Base-by-base conservation (phyloP, 1,284 basidiomycete species). In the Leccinum fallax region DNA sequence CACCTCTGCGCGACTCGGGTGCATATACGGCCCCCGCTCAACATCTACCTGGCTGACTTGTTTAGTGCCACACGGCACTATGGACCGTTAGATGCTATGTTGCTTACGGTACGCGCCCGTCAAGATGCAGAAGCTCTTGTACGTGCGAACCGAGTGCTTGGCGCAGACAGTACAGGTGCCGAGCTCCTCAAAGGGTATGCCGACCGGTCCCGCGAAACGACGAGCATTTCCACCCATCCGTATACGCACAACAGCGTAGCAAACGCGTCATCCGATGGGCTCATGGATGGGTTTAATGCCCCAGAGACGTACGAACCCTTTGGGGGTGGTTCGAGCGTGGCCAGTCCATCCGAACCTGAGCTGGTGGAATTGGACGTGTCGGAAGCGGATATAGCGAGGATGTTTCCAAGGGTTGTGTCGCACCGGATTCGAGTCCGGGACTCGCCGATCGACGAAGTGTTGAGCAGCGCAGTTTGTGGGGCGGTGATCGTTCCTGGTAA, bases 61-160 rank as follows among this genome's bases (percentile, higher is more conserved):
- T 86, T 93, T 65, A 82, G 87, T 34, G 89, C 91, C 3, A 81
- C 86, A 24, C 83, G 90, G 5, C 88, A 92, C 67, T 85, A 90
- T 69, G 83, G 85, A 1, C 80, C 84, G 58, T 76, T 93, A 15
- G 91, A 93, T 64, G 87, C 82, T 4, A 85, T 83, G 61, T 77
- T 91, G 58, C 78, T 93, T 49, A 89, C 86, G 1, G 80, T 80
- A 21, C 81, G 80, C 32, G 82, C 86, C 0, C 80, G 82, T 62
- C 77, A 78, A 59, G 89, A 92, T 63, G 85, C 85, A 10, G 81
- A 85, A 62, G 83, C 80, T 24, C 79, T 93, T 32, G 79, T 83
- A 10, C 81, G 86, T 16, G 90, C 90, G 3, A 81, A 80, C 59
- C 80, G 89, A 19, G 82, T 92, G 3, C 77, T 92, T 8, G 83